Evolutionary conservation across 2,329 filamentous ascomycete genomes (phyloP).

Genomic region (Fusarium guadeloupense): DNA sequence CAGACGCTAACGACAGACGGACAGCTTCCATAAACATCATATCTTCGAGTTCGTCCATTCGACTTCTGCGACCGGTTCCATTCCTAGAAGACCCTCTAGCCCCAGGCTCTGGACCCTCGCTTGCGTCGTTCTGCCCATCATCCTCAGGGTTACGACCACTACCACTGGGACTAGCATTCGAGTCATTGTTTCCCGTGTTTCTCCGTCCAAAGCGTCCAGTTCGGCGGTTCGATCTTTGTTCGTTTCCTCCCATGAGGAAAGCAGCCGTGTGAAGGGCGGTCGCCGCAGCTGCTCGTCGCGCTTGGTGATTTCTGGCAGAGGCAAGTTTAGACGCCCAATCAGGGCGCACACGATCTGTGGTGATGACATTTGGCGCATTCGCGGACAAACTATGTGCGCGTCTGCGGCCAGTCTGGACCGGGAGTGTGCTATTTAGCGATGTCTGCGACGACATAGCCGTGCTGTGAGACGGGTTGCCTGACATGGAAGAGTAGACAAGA

Average conservation of each 20-base stretch:
- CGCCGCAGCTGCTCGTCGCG: conserved; percentile 87
- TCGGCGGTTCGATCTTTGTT: conserved; percentile 58
- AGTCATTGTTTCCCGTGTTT: conserved; percentile 53
- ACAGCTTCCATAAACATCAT: conserved; percentile 99
- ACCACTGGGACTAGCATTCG: conserved; percentile 43
- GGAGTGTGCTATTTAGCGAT: conserved; percentile 72
- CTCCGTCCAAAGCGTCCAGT: conserved; percentile 67
- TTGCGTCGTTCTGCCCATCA: conserved; percentile 6
- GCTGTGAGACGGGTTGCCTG: conserved; percentile 51
- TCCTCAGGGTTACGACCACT: conserved; percentile 41
- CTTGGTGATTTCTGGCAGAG: conserved; percentile 83
- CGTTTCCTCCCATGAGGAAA: conserved; percentile 80
- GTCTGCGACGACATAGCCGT: conserved; percentile 89
- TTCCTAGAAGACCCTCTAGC: conserved; percentile 36
- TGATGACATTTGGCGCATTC: conserved; percentile 85
- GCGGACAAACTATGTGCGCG: conserved; percentile 76
- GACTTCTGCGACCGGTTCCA: conserved; percentile 50
- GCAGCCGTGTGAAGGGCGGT: conserved; percentile 95
- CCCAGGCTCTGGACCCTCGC: conserved; percentile 39
- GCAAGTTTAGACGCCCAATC: conserved; percentile 94
- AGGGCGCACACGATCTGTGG: conserved; percentile 89
- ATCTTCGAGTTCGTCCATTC: conserved; percentile 90
- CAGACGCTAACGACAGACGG: conserved; percentile 85
- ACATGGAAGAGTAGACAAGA: conserved; percentile 70
- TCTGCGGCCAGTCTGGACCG: conserved; percentile 54